These are phyloP conservation scores for Xylaria castorea DNA, from an alignment of 495 filamentous ascomycete genomes.

Conservation along the genomic window DNA sequence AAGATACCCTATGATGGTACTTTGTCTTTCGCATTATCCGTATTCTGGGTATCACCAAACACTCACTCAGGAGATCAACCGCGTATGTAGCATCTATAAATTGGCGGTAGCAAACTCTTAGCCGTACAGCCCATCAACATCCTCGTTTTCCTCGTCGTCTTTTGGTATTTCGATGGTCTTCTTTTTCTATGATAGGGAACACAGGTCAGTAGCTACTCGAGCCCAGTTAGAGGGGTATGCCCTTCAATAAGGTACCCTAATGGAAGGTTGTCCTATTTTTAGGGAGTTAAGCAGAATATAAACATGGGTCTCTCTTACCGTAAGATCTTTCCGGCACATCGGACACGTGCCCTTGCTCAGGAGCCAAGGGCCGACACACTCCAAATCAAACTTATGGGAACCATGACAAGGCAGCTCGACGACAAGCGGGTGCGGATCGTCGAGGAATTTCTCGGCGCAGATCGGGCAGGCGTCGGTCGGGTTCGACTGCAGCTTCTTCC, in stretches of 20 bases:
- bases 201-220: neutral
- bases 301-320: constrained; percentile 34
- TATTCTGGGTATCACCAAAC: constrained; percentile 34
- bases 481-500: constrained; percentile 62
- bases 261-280: neutral
- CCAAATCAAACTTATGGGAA: constrained; percentile 87
- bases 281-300: neutral
- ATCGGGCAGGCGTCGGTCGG: constrained; percentile 79
- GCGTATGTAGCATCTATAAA: neutral
- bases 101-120: constrained; percentile 40
- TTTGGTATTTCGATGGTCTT: constrained; percentile 52
- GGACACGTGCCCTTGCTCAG: constrained; percentile 88
- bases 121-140: constrained; percentile 79
- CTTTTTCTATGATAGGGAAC: constrained; percentile 54
- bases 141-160: constrained; percentile 65
- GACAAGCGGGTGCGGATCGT: constrained; percentile 81
- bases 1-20: neutral
- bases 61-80: neutral
- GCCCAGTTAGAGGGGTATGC: neutral
- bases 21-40: constrained; percentile 10
- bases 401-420: constrained; percentile 85
- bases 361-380: constrained; percentile 95
- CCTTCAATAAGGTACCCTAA: neutral
- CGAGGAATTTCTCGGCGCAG: constrained; percentile 81
- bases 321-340: constrained; percentile 79